Percentiles rank a stretch among this genome's conserved stretches.
Conservation (phyloP, 1,284 basidiomycete species). For the Leccinum pachyderme region DNA sequence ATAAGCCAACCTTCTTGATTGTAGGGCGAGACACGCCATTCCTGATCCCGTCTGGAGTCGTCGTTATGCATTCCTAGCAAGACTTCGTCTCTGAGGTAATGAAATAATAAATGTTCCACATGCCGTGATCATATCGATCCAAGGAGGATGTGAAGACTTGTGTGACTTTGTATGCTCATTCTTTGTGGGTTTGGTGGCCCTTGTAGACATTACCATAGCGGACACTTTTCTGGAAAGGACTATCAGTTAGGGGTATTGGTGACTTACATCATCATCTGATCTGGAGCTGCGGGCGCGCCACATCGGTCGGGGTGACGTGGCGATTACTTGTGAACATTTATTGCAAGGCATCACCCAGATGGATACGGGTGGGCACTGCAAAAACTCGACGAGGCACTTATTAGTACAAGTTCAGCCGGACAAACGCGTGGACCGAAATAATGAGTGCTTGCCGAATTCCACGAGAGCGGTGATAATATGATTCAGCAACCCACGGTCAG, state of each 20-base stretch:
- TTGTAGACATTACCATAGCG: slow-evolving; percentile 25
- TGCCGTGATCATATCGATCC: slow-evolving; percentile 64
- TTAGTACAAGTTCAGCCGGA: background rate
- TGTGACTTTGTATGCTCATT: background rate
- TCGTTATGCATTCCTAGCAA: slow-evolving; percentile 64
- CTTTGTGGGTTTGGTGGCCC: slow-evolving; percentile 15
- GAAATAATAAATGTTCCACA: slow-evolving; percentile 8
- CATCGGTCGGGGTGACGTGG: background rate
- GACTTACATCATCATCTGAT: slow-evolving; percentile 1
- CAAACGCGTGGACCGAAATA: too few species aligned
- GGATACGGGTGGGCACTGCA: background rate
- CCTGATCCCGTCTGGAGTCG: slow-evolving; percentile 63
- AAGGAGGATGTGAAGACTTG: slow-evolving; percentile 44
- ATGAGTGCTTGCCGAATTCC: too few species aligned
- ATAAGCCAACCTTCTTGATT: slow-evolving; percentile 67
- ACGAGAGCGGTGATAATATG: too few species aligned
- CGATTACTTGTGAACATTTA: background rate
- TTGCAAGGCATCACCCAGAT: background rate
- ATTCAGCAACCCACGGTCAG: slow-evolving; percentile 7
- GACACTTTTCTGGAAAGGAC: background rate
- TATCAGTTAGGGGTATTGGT: slow-evolving; percentile 6
- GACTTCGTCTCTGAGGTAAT: background rate
- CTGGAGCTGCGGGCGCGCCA: background rate
- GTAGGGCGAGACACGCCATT: slow-evolving; percentile 72
- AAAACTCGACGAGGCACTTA: background rate